Base-by-base conservation (phyloP, 2,329 filamentous ascomycete species). In the Apiospora arundinis region DNA sequence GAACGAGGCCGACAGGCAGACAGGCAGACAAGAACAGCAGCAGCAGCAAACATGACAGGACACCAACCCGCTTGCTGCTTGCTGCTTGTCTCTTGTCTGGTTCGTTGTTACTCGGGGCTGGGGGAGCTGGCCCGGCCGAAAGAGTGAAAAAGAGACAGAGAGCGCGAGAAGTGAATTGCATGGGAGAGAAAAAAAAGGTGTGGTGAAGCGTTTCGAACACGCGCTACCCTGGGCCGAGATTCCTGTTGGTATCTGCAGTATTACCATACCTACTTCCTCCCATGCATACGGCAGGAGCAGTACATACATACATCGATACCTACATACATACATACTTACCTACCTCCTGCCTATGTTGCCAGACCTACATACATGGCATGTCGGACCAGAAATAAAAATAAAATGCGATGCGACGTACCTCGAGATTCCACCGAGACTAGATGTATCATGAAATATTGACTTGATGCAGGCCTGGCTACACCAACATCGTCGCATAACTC, bases 201-300 rank as follows among this genome's bases (percentile, higher is more conserved):
- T 63, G 56, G 56, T 63, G 56, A 63, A 63, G 56, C 56, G 56
- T 63, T 63, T 63, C 56, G 56, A 63, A 63, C 18, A 63, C 56
- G 56, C 56, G 56, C 56, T 63, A 63, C 56, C 56, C 56, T 63
- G 56, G 56, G 56, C 56, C 56, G 56, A 63, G 56, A 63, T 63
- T 63, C 56, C 56, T 63, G 56, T 40, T 63, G 56, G 56, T 63
- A 63, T 63, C 56, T 63, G 56, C 56, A 63, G 56, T 63, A 63
- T 63, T 37, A 63, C 56, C 56, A 63, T 63, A 40, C 56, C 56
- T 60, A 32, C 32, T 14, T 45, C 42, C 42, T 60, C 25, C 52
- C 52, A 60, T 60, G 52, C 56, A 63, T 12, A 12, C 56, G 32
- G 49, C 49, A 56, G 16, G 11, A 45, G 40, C 42, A 45, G 42